phyloP scores from a whole-genome alignment of 331 rosid species.

The Dryas integrifolia region DNA sequence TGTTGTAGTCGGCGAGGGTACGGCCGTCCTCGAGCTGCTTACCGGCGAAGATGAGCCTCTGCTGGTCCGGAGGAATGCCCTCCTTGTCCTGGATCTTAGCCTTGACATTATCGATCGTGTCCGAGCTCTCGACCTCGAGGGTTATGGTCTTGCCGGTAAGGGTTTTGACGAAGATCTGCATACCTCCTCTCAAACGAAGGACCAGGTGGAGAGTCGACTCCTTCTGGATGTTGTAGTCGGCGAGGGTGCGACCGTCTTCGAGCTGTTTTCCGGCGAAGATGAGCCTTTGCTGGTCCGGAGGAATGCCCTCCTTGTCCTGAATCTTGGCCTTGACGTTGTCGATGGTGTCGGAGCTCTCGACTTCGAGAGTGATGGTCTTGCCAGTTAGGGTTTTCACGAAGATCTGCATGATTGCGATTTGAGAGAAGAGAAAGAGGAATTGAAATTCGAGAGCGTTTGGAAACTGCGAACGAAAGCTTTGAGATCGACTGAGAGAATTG shows the following conservation, averaged over 20 bases:
- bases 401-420: conserved; percentile 14
- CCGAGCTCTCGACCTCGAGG: conserved; percentile 20
- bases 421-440: neutral
- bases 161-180: conserved; percentile 27
- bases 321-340: conserved; percentile 23
- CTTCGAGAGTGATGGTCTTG: conserved; percentile 16
- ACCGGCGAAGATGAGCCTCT: conserved; percentile 20
- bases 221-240: conserved; percentile 21
- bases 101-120: conserved; percentile 21
- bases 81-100: conserved; percentile 25
- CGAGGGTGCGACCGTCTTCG: conserved; percentile 14
- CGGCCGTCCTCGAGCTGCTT: conserved; percentile 20
- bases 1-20: conserved; percentile 12
- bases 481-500: neutral
- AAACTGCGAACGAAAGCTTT: neutral
- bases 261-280: conserved; percentile 22
- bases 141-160: conserved; percentile 11
- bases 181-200: neutral
- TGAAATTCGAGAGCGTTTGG: neutral
- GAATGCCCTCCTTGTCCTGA: conserved; percentile 22
- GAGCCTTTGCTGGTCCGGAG: conserved; percentile 19
- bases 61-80: conserved; percentile 20
- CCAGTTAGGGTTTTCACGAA: conserved; percentile 21
- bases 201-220: conserved; percentile 17
- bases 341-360: conserved; percentile 22